These are phyloP conservation scores for Cutaneotrichosporon curvatum DNA, from an alignment of 1,284 basidiomycete species.

Conservation along the genomic window DNA sequence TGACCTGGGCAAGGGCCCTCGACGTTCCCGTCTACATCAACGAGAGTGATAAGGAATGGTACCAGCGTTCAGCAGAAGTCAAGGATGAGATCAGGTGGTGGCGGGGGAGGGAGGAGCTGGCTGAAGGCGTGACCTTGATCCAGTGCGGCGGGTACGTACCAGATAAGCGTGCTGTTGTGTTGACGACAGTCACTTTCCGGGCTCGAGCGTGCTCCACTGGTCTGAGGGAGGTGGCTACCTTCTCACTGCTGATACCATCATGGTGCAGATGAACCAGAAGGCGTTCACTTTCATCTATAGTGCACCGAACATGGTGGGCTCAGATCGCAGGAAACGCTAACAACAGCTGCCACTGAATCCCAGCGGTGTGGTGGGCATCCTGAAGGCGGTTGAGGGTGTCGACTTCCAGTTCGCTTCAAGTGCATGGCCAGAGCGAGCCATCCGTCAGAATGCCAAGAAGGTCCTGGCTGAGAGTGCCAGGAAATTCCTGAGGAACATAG, in stretches of 20 bases:
- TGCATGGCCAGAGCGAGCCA: conserved; percentile 38
- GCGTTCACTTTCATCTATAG: conserved; percentile 44
- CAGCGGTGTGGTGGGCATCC: conserved; percentile 24
- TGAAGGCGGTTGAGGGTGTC: conserved; percentile 17
- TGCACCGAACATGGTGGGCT: conserved; percentile 43
- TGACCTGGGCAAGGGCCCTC: conserved; percentile 42
- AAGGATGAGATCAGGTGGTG: conserved; percentile 30
- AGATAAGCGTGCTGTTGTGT: background rate
- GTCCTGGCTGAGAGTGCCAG: conserved; percentile 28
- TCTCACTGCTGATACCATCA: conserved; percentile 40
- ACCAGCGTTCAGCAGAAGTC: conserved; percentile 28
- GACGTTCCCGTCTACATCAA: conserved; percentile 38
- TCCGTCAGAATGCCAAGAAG: conserved; percentile 32
- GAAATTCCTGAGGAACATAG: conserved; percentile 28
- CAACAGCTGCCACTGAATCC: conserved; percentile 41
- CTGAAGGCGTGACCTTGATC: conserved; percentile 27
- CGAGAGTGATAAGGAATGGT: conserved; percentile 38
- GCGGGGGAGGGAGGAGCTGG: conserved; percentile 21
- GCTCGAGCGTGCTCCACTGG: conserved; percentile 42
- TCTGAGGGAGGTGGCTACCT: conserved; percentile 32
- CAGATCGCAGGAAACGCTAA: no score
- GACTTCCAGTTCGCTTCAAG: conserved; percentile 35
- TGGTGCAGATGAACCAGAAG: conserved; percentile 39
- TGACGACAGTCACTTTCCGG: conserved; percentile 38
- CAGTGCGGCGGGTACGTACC: conserved; percentile 43